Conservation (phyloP, 345 rosid species). For the Linum tenue region DNA sequence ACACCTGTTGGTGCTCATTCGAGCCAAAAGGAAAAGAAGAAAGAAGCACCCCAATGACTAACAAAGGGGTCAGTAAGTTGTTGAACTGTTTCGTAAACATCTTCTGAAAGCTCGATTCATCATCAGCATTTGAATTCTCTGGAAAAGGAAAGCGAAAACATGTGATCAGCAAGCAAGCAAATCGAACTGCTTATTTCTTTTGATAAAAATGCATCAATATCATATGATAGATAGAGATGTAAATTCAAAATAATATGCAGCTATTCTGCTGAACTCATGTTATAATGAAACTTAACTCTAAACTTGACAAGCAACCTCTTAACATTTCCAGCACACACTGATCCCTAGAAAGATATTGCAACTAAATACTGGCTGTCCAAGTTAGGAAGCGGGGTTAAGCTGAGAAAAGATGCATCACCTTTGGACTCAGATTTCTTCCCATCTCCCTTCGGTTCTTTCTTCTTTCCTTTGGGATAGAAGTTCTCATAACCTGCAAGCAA, state of each 20-base stretch:
- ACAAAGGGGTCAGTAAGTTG: slow-evolving; percentile 33
- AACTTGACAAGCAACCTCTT: not conserved
- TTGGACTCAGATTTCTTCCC: slow-evolving; percentile 75
- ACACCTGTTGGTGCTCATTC: slow-evolving; percentile 61
- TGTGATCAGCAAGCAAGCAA: not conserved
- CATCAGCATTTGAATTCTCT: slow-evolving; percentile 66
- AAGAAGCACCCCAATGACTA: slow-evolving; percentile 47
- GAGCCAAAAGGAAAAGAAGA: slow-evolving; percentile 37
- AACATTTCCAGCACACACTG: no score
- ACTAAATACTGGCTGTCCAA: no score
- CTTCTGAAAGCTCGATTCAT: slow-evolving; percentile 39
- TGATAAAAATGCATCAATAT: not conserved
- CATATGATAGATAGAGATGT: not conserved
- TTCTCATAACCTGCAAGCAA: slow-evolving; percentile 69
- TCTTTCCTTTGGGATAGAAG: slow-evolving; percentile 70
- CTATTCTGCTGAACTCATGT: not conserved
- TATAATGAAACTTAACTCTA: not conserved
- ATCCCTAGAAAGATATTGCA: no score
- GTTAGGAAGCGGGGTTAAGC: no score
- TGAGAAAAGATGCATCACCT: slow-evolving; percentile 28
- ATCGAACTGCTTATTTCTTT: not conserved
- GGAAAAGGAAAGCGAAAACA: slow-evolving; percentile 24
- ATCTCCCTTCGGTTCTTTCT: slow-evolving; percentile 64
- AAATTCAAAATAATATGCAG: not conserved
- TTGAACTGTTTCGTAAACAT: slow-evolving; percentile 37